phyloP scores from a whole-genome alignment of 768 basidiomycete species.

The Kwoniella newhampshirensis region DNA sequence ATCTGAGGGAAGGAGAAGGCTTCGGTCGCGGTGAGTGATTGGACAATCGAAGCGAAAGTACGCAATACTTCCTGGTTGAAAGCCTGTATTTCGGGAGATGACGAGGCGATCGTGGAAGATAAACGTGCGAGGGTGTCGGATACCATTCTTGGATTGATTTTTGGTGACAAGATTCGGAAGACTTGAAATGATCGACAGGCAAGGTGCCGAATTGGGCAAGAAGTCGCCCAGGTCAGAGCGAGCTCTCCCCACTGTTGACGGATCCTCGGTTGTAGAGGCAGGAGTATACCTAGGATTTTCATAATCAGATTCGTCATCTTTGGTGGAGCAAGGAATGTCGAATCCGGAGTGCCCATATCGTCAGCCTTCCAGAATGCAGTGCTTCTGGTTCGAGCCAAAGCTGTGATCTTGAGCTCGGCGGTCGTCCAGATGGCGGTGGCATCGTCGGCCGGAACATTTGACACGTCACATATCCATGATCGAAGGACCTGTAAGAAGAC shows the following conservation, averaged over 20 bases:
- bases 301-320: conserved; percentile 60
- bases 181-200: conserved; percentile 87
- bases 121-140: conserved; percentile 77
- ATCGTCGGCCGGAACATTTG: conserved; percentile 29
- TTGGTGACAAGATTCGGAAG: conserved; percentile 76
- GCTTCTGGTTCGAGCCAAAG: conserved; percentile 27
- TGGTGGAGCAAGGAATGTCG: conserved; percentile 43
- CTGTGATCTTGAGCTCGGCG: conserved; percentile 31
- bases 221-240: conserved; percentile 78
- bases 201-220: conserved; percentile 78
- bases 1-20: conserved; percentile 69
- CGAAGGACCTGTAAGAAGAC: conserved; percentile 83
- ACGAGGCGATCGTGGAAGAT: conserved; percentile 75
- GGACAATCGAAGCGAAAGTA: conserved; percentile 61
- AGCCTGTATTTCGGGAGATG: conserved; percentile 72
- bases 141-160: conserved; percentile 68
- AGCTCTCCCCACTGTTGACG: conserved; percentile 75
- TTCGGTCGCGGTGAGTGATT: conserved; percentile 62
- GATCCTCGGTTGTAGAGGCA: conserved; percentile 69
- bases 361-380: conserved; percentile 47
- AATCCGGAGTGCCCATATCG: conserved; percentile 24
- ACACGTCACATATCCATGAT: conserved; percentile 61
- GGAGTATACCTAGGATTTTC: conserved; percentile 66
- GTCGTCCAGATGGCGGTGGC: conserved; percentile 32
- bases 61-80: conserved; percentile 80